Evolutionary conservation across 495 filamentous ascomycete species (phyloP), one percentile per base, ranked within the genome.

Genomic region (Staphylotrichum longicolle): DNA sequence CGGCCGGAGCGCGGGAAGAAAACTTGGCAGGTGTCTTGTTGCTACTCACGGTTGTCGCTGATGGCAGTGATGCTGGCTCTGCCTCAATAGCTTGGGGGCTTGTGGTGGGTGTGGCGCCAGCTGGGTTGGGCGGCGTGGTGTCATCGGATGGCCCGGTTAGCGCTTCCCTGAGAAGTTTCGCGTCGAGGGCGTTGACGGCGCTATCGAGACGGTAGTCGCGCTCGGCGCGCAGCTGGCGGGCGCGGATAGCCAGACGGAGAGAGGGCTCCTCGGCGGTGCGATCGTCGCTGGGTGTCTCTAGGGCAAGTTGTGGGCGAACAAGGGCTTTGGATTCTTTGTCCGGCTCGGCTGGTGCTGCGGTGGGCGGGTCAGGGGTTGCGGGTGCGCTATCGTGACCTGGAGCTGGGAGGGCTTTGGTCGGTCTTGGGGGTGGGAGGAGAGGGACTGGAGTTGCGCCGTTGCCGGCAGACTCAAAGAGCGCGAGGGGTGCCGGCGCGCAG

Each of bases 401-500:
- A 4, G 61, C 49, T 1, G 58, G 51, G 12, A 64, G 58, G 4
- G 53, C 27, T 10, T 62, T 64, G 39, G 30, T 2, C 34, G 45
- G 54, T 14, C 48, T 49, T 3, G 12, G 37, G 40, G 33, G 54
- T 40, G 48, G 51, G 0, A 47, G 41, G 27, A 60, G 51, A 33
- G 56, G 70, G 58, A 60, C 60, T 3, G 57, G 32, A 0, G 58
- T 48, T 12, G 58, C 12, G 46, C 58, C 61, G 20, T 57, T 44
- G n/a, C 39, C 48, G 12, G 51, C 42, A 10, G 59, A 59, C 39
- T 64, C 60, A 27, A 74, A 73, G 10, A 74, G 49, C 12, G 80
- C 77, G 0, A 90, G 70, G 5, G 87, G 85, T 1, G 86, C 85
- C 0, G 88, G 88, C 2, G 84, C 79, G 65, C 88, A 91, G 34